A percentile compares a stretch with the other conserved stretches of the same genome.
Evolutionary conservation across 805 yeast genomes (phyloP).

Genomic region (Wickerhamiella occidentalis): DNA sequence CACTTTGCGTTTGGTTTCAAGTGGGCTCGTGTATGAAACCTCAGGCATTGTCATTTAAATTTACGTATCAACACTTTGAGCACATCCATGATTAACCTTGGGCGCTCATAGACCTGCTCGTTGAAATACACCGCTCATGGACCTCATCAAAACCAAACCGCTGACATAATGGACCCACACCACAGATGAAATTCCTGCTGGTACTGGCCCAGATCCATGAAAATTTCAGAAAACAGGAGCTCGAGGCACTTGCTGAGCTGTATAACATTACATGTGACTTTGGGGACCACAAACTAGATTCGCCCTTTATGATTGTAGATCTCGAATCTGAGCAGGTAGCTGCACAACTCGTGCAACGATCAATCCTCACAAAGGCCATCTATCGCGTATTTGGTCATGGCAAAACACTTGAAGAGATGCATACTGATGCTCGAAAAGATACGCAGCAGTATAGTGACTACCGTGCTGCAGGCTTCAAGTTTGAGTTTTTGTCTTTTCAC

Average conservation of each 20-base stretch:
- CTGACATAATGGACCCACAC: constrained; percentile 1
- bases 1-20: no score
- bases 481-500: constrained; percentile 66
- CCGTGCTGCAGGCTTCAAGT: constrained; percentile 51
- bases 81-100: no score
- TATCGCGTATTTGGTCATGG: constrained; percentile 84
- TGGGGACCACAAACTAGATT: constrained; percentile 39
- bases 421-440: constrained; percentile 35
- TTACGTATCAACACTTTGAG: no score
- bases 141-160: background rate
- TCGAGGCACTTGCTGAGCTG: constrained; percentile 70
- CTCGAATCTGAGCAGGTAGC: constrained; percentile 62
- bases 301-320: constrained; percentile 61
- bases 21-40: no score
- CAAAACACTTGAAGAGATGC: constrained; percentile 41
- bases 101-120: no score
- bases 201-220: constrained; percentile 77
- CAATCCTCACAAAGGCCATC: constrained; percentile 60
- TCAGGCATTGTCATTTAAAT: no score
- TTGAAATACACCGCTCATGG: no score
- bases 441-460: constrained; percentile 29
- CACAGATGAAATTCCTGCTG: constrained; percentile 45
- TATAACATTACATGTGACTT: constrained; percentile 47
- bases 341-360: constrained; percentile 44
- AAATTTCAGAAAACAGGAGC: constrained; percentile 66